These are phyloP conservation scores for Epithemia pelagica DNA, from an alignment of 108 stramenopile genomes.

Conservation along the genomic window DNA sequence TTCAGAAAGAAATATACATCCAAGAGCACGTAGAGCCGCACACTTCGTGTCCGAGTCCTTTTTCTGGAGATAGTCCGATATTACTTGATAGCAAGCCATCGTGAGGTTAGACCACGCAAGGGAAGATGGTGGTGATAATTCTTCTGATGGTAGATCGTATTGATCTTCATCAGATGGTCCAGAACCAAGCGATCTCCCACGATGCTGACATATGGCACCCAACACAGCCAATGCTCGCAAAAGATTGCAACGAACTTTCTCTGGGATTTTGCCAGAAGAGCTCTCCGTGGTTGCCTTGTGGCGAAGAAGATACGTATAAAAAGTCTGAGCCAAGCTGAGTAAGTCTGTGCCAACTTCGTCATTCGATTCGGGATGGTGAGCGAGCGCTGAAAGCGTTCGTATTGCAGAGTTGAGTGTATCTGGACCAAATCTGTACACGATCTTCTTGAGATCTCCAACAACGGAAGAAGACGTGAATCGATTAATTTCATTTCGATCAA, in stretches of 20 bases:
- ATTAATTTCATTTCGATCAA: constrained; percentile 37
- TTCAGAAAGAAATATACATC: constrained; percentile 68
- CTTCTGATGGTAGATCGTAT: constrained; percentile 6
- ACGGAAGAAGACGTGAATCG: constrained; percentile 41
- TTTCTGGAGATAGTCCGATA: constrained; percentile 49
- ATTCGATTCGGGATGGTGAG: constrained; percentile 31
- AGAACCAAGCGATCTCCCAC: constrained; percentile 12
- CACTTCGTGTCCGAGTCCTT: constrained; percentile 59
- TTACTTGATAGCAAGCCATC: constrained; percentile 51
- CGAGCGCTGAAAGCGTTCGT: constrained; percentile 51
- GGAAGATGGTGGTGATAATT: not conserved
- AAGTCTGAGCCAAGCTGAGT: constrained; percentile 50
- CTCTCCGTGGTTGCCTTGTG: constrained; percentile 39
- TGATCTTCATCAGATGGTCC: constrained; percentile 23
- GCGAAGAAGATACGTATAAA: constrained; percentile 67
- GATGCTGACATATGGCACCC: constrained; percentile 60
- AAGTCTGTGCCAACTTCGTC: constrained; percentile 39
- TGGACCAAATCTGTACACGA: constrained; percentile 64
- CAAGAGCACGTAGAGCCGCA: constrained; percentile 59
- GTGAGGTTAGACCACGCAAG: constrained; percentile 33
- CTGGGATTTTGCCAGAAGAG: constrained; percentile 19
- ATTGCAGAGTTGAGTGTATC: constrained; percentile 56
- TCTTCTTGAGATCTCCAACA: constrained; percentile 52
- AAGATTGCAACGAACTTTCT: constrained; percentile 35
- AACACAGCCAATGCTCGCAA: constrained; percentile 61